Conservation (phyloP, 768 basidiomycete genomes). For the Psilocybe sp. region DNA sequence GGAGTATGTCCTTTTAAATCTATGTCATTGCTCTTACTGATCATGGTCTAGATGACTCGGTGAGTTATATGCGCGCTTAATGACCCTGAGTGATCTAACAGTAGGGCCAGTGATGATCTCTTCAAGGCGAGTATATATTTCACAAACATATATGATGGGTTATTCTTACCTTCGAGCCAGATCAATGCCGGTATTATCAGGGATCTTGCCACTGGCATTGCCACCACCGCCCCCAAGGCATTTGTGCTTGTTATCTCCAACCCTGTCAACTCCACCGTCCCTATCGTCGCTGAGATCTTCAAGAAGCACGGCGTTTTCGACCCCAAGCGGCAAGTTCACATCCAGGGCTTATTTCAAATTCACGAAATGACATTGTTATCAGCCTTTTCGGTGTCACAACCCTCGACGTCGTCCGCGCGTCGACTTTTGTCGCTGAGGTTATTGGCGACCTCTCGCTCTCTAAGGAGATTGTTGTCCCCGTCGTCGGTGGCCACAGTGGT, state of each 20-base stretch:
- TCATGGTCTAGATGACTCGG: conserved; percentile 48
- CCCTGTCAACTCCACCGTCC: conserved; percentile 99
- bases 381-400: conserved; percentile 98
- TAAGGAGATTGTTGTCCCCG: conserved; percentile 71
- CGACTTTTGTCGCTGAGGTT: conserved; percentile 88
- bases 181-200: conserved; percentile 98
- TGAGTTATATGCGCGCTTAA: conserved; percentile 19
- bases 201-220: conserved; percentile 89
- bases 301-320: conserved; percentile 92
- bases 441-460: conserved; percentile 62
- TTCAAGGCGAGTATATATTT: conserved; percentile 68
- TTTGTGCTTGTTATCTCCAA: conserved; percentile 97
- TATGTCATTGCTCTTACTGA: conserved; percentile 9
- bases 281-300: conserved; percentile 92
- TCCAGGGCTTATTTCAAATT: not conserved
- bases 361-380: not conserved
- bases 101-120: conserved; percentile 73
- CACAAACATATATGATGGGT: not conserved
- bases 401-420: conserved; percentile 96
- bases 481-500: conserved; percentile 94
- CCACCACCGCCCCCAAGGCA: conserved; percentile 81
- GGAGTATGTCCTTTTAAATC: conserved; percentile 53
- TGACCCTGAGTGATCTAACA: conserved; percentile 12
- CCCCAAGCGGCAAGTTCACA: conserved; percentile 71
- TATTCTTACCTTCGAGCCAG: conserved; percentile 33